Conservation (phyloP, 2,329 filamentous ascomycete species). For the Sporothrix inflata region DNA sequence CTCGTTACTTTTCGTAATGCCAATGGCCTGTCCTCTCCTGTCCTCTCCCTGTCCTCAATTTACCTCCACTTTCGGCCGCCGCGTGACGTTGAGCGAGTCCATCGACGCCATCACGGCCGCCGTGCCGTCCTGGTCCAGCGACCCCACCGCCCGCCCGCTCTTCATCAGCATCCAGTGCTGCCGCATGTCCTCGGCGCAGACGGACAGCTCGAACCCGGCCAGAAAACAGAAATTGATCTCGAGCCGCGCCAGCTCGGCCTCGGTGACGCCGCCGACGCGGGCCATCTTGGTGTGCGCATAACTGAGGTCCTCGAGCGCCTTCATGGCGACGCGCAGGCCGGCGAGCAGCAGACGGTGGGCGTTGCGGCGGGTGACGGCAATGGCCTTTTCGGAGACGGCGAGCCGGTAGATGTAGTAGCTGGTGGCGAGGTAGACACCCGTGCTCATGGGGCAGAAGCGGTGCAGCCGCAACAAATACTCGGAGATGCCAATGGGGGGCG, state of each 20-base stretch:
- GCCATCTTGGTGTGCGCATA: constrained; percentile 84
- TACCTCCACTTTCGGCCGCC: constrained; percentile 7
- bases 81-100: constrained; percentile 7
- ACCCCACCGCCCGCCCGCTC: constrained; percentile 35
- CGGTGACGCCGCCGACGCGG: constrained; percentile 84
- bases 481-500: constrained; percentile 79
- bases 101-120: constrained; percentile 29
- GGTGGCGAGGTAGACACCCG: constrained; percentile 88
- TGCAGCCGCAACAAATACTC: constrained; percentile 88
- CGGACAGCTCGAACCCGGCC: constrained; percentile 78
- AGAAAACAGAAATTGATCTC: constrained; percentile 91
- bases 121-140: constrained; percentile 32
- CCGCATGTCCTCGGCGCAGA: constrained; percentile 61
- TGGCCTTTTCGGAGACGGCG: constrained; percentile 73
- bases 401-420: constrained; percentile 85
- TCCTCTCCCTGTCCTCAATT: constrained; percentile 27
- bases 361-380: constrained; percentile 81
- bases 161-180: constrained; percentile 69
- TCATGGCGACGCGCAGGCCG: constrained; percentile 85
- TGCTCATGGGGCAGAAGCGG: constrained; percentile 89
- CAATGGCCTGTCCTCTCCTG: too few relatives aligned
- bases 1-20: not conserved
- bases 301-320: constrained; percentile 88
- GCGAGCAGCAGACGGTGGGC: constrained; percentile 85
- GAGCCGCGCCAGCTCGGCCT: constrained; percentile 76